Evolutionary conservation across 1,284 basidiomycete genomes (phyloP).

Genomic region (Heimioporus punctisporus): DNA sequence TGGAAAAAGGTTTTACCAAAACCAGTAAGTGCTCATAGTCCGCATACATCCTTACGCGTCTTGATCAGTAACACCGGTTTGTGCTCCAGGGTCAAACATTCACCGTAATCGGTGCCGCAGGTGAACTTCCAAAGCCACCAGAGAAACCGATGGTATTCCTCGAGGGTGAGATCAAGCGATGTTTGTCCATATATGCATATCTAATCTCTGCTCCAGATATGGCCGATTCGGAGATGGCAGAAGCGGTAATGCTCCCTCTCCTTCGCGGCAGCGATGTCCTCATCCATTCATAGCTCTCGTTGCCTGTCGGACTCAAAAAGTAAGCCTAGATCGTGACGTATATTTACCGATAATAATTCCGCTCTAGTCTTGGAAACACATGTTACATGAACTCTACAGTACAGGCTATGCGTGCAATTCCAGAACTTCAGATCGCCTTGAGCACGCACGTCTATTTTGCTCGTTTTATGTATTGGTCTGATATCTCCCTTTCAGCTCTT

Average conservation of each 20-base stretch:
- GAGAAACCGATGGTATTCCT: slow-evolving; percentile 80
- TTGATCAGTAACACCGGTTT: not conserved
- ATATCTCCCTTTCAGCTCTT: slow-evolving; percentile 14
- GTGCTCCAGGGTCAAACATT: slow-evolving; percentile 68
- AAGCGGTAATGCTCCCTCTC: slow-evolving; percentile 57
- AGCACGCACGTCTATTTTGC: slow-evolving; percentile 43
- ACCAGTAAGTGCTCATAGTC: slow-evolving; percentile 49
- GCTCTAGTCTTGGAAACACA: slow-evolving; percentile 76
- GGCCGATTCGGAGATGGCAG: slow-evolving; percentile 80
- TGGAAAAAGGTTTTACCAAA: slow-evolving; percentile 86
- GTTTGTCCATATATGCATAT: not conserved
- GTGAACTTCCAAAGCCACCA: slow-evolving; percentile 90
- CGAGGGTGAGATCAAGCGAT: slow-evolving; percentile 51
- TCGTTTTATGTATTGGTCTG: not conserved
- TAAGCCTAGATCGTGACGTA: slow-evolving; percentile 24
- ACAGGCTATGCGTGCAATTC: slow-evolving; percentile 90
- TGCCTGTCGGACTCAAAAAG: slow-evolving; percentile 75
- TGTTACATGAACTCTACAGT: slow-evolving; percentile 98
- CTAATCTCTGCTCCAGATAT: slow-evolving; percentile 61
- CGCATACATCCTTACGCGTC: slow-evolving; percentile 3
- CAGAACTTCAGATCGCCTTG: slow-evolving; percentile 81
- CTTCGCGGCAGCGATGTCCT: slow-evolving; percentile 5
- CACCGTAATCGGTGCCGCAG: slow-evolving; percentile 92
- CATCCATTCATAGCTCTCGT: slow-evolving; percentile 44
- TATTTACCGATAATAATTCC: slow-evolving; percentile 11